A percentile compares a stretch with the other conserved stretches of the same genome.
phyloP scores from a whole-genome alignment of 345 rosid species.

The Raphanus sativus region DNA sequence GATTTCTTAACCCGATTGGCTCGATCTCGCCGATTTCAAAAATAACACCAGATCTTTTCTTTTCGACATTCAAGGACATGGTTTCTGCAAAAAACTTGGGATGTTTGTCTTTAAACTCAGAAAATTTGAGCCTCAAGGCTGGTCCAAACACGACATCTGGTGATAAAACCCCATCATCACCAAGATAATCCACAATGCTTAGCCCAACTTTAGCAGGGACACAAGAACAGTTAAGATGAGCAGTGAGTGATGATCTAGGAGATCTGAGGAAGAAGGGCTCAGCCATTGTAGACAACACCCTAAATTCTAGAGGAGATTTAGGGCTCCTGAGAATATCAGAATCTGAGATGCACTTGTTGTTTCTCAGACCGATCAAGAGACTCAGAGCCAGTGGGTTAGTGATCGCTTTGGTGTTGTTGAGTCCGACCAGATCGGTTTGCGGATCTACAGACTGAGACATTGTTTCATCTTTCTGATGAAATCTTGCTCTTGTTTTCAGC shows the following conservation, averaged over 20 bases:
- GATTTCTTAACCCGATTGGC: conserved; percentile 41
- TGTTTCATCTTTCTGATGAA: conserved; percentile 56
- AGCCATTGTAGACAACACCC: conserved; percentile 55
- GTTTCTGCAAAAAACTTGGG: conserved; percentile 40
- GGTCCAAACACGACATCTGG: conserved; percentile 71
- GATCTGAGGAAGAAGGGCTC: conserved; percentile 45
- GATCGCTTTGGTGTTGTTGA: conserved; percentile 41
- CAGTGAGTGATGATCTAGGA: conserved; percentile 46
- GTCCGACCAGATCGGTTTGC: conserved; percentile 34
- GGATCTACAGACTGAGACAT: conserved; percentile 46
- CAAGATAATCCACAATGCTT: conserved; percentile 74
- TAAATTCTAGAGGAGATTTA: conserved; percentile 82
- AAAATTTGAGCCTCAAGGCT: conserved; percentile 49
- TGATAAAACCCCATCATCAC: conserved; percentile 40
- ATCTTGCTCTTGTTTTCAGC: conserved; percentile 52
- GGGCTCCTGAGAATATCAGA: conserved; percentile 83
- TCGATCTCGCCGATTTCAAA: conserved; percentile 70
- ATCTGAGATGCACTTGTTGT: conserved; percentile 60
- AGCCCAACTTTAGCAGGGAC: conserved; percentile 72
- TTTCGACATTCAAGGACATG: conserved; percentile 43
- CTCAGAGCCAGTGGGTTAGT: conserved; percentile 48
- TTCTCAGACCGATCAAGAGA: conserved; percentile 61
- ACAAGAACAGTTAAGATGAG: conserved; percentile 71
- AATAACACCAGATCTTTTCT: conserved; percentile 53
- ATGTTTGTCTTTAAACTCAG: conserved; percentile 34